Evolutionary conservation across 441 rosid species (phyloP).

Genomic region (Aquilaria agallochum): DNA sequence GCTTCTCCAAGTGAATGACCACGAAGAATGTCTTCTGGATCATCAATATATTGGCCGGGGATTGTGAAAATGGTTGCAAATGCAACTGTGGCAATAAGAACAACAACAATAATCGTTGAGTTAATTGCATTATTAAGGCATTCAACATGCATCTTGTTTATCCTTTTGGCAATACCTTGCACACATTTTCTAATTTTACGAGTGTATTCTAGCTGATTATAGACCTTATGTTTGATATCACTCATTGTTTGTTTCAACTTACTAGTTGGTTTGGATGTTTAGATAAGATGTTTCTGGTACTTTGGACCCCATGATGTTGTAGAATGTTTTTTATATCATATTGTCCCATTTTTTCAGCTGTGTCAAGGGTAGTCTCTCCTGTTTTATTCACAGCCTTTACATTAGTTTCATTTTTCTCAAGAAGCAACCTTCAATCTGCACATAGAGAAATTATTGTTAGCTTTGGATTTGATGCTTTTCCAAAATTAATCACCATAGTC

Average conservation of each 20-base stretch:
- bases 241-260: conserved; percentile 61
- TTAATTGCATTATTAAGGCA: conserved; percentile 60
- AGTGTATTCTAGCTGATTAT: conserved; percentile 55
- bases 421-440: conserved; percentile 24
- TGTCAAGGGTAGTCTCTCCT: conserved; percentile 25
- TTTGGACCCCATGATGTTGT: conserved; percentile 42
- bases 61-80: conserved; percentile 61
- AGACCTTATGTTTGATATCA: conserved; percentile 63
- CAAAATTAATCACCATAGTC: too few relatives aligned
- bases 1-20: conserved; percentile 40
- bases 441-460: not conserved
- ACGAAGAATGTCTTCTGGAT: conserved; percentile 6
- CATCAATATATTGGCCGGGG: conserved; percentile 48
- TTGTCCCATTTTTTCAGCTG: conserved; percentile 26
- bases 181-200: conserved; percentile 45
- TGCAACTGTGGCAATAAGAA: conserved; percentile 57
- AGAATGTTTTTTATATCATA: conserved; percentile 33
- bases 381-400: conserved; percentile 21
- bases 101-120: conserved; percentile 63
- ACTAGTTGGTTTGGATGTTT: conserved; percentile 31
- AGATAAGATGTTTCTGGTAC: conserved; percentile 52
- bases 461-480: too few relatives aligned
- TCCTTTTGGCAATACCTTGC: conserved; percentile 58
- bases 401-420: conserved; percentile 18
- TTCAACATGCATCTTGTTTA: conserved; percentile 51